phyloP scores from a whole-genome alignment of 495 filamentous ascomycete genomes.

The Poronia punctata region DNA sequence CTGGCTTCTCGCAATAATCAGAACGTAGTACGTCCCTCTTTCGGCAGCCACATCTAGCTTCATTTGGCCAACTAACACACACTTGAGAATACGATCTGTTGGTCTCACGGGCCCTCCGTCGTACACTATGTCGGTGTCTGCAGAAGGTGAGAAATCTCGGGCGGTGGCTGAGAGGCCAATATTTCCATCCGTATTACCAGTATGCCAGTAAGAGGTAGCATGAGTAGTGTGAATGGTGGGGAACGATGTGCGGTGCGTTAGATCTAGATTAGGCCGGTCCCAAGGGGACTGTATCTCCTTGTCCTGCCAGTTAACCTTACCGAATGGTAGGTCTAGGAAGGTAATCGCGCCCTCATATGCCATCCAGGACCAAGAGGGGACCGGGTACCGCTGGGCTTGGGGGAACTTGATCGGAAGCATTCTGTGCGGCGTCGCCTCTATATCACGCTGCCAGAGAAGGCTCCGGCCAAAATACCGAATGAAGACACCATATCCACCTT shows the following conservation, averaged over 20 bases:
- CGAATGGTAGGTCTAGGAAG: constrained; percentile 15
- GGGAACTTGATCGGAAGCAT: constrained; percentile 8
- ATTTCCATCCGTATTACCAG: background rate
- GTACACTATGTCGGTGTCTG: constrained; percentile 3
- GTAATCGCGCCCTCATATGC: constrained; percentile 19
- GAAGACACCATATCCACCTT: constrained; percentile 14
- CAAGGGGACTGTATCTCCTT: constrained; percentile 6
- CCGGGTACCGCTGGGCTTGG: background rate
- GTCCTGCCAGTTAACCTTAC: constrained; percentile 15
- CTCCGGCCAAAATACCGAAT: constrained; percentile 3
- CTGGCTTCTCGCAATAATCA: constrained; percentile 3
- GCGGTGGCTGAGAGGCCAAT: background rate
- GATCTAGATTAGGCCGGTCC: background rate
- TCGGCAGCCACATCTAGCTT: background rate
- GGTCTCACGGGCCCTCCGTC: constrained; percentile 2
- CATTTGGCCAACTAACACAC: constrained; percentile 7
- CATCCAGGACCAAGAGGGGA: constrained; percentile 28
- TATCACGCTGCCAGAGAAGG: constrained; percentile 12
- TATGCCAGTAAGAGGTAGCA: background rate
- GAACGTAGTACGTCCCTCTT: constrained; percentile 4
- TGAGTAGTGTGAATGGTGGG: background rate
- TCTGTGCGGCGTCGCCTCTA: background rate
- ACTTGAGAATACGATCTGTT: background rate
- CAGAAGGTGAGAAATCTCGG: background rate
- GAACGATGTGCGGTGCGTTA: background rate